These are phyloP conservation scores for Epichloe hybrida DNA, from an alignment of 2,329 filamentous ascomycete species.

Conservation along the genomic window DNA sequence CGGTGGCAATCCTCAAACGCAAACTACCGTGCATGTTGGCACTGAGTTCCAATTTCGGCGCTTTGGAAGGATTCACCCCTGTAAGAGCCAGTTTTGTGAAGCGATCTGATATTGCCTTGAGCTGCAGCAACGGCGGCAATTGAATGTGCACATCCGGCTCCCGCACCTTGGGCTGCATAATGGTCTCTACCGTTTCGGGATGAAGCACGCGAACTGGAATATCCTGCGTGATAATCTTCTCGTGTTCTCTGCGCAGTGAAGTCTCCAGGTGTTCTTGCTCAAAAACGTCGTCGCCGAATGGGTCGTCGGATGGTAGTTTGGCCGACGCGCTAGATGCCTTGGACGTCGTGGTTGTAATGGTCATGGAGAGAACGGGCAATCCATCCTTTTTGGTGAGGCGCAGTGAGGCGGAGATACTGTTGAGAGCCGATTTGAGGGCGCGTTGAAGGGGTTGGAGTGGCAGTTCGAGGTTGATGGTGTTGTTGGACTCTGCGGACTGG, in stretches of 20 bases:
- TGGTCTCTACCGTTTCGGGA: slow-evolving; percentile 71
- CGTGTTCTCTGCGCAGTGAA: slow-evolving; percentile 54
- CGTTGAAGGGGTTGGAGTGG: slow-evolving; percentile 78
- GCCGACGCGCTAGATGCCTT: slow-evolving; percentile 22
- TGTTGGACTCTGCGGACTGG: slow-evolving; percentile 67
- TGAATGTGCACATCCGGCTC: slow-evolving; percentile 92
- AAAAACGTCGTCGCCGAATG: slow-evolving; percentile 30
- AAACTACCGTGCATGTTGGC: slow-evolving; percentile 92
- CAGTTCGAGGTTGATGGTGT: slow-evolving; percentile 93
- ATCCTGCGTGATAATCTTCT: slow-evolving; percentile 89
- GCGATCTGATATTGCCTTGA: slow-evolving; percentile 88
- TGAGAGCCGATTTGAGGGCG: slow-evolving; percentile 78
- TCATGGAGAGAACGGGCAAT: slow-evolving; percentile 75
- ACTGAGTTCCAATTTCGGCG: slow-evolving; percentile 66
- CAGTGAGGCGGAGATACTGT: slow-evolving; percentile 71
- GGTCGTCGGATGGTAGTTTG: slow-evolving; percentile 21
- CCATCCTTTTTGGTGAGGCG: slow-evolving; percentile 88
- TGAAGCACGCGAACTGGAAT: slow-evolving; percentile 87
- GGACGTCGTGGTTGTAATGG: slow-evolving; percentile 62
- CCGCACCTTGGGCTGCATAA: slow-evolving; percentile 81
- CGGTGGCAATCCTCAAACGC: slow-evolving; percentile 65
- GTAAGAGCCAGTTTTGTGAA: slow-evolving; percentile 73
- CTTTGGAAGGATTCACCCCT: slow-evolving; percentile 24
- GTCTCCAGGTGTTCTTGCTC: slow-evolving; percentile 40
- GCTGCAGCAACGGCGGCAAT: slow-evolving; percentile 70